Evolutionary conservation across 441 rosid genomes (phyloP).

Genomic region (Syzygium malaccense): DNA sequence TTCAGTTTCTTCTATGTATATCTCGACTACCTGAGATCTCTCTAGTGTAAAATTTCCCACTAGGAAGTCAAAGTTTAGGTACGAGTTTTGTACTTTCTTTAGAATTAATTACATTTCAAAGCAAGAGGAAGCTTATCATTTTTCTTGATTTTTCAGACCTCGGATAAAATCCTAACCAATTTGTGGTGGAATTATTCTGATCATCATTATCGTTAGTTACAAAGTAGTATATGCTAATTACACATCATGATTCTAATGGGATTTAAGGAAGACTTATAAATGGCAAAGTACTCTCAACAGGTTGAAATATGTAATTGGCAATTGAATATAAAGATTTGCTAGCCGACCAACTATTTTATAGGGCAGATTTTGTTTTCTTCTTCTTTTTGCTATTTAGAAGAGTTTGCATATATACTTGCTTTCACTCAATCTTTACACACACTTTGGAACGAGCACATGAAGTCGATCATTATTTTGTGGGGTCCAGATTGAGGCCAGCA

Average conservation of each 20-base stretch:
- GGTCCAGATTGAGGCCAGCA: too few relatives aligned
- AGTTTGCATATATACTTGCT: too few relatives aligned
- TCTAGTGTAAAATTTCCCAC: background rate
- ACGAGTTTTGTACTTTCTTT: background rate
- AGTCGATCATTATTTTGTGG: too few relatives aligned
- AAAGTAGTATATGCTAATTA: background rate
- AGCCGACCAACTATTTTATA: background rate
- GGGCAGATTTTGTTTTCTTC: background rate
- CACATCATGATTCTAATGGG: background rate
- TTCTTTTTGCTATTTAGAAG: background rate
- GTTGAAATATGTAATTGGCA: background rate
- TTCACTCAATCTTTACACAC: too few relatives aligned
- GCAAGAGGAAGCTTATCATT: background rate
- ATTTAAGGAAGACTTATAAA: background rate
- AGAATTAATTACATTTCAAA: background rate
- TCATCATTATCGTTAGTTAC: background rate
- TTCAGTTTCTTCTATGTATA: background rate
- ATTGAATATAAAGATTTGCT: background rate
- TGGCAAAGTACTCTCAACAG: background rate
- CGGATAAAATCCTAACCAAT: background rate
- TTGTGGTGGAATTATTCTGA: background rate
- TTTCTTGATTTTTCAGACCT: background rate
- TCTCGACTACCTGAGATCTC: accelerated
- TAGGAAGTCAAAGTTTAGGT: background rate
- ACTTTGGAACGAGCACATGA: too few relatives aligned